Evolutionary conservation across 345 rosid genomes (phyloP).

Genomic region (Linum usitatissimum): DNA sequence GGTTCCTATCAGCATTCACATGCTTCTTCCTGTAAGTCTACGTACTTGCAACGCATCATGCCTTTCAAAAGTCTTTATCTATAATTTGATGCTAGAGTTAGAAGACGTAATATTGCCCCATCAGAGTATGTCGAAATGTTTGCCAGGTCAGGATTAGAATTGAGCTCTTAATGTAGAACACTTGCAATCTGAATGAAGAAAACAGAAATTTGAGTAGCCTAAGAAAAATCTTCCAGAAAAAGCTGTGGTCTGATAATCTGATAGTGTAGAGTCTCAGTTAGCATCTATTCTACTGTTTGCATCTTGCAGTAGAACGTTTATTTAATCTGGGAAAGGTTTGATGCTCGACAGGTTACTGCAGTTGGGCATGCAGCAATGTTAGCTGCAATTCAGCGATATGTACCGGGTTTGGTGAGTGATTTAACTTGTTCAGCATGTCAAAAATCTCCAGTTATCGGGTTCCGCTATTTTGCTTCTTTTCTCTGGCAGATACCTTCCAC

Average conservation of each 20-base stretch:
- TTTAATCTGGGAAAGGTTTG: no score
- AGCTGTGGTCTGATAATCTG: neutral
- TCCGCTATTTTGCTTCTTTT: slow-evolving; percentile 8
- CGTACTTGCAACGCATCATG: neutral
- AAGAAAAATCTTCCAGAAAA: neutral
- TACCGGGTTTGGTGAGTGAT: slow-evolving; percentile 58
- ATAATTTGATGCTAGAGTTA: neutral
- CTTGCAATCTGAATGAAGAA: no score
- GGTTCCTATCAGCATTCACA: slow-evolving; percentile 75
- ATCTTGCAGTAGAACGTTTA: neutral
- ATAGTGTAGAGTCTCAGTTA: neutral
- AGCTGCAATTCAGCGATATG: slow-evolving; percentile 93
- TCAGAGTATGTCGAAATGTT: neutral
- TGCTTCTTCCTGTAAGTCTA: slow-evolving; percentile 93
- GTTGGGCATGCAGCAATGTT: slow-evolving; percentile 95
- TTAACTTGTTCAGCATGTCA: slow-evolving; percentile 2
- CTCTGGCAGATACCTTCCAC: slow-evolving; percentile 78
- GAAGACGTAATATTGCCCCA: neutral
- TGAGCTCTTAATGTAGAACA: no score
- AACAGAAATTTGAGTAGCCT: neutral
- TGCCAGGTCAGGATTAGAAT: no score
- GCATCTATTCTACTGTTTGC: neutral
- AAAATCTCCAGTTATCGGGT: neutral
- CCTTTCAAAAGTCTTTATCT: neutral
- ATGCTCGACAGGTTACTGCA: slow-evolving; percentile 63